Evolutionary conservation across 208 protist genomes (phyloP).

Genomic region (Leishmania braziliensis): DNA sequence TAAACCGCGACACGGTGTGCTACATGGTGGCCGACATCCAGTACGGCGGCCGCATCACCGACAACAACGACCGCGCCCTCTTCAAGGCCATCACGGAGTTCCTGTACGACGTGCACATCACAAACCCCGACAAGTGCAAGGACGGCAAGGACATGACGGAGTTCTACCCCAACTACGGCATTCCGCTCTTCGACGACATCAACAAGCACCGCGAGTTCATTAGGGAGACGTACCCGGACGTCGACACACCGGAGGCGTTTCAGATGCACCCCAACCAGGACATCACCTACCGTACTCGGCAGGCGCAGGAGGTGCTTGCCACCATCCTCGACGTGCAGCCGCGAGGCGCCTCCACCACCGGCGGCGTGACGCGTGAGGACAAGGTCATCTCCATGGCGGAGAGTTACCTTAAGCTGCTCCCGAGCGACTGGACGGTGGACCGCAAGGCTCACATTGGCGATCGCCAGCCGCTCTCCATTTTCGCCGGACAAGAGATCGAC

Average conservation of each 20-base stretch:
- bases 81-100: constrained; percentile 98
- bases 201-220: constrained; percentile 94
- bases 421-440: constrained; percentile 90
- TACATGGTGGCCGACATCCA: constrained; percentile 99
- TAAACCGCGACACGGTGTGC: constrained; percentile 93
- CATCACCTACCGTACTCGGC: constrained; percentile 93
- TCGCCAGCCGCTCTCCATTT: constrained; percentile 96
- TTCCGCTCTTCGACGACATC: constrained; percentile 94
- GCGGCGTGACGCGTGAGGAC: constrained; percentile 93
- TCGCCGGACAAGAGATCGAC: constrained; percentile 96
- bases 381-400: constrained; percentile 92
- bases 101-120: constrained; percentile 91
- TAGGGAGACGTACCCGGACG: constrained; percentile 94
- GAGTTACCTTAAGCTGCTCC: constrained; percentile 91
- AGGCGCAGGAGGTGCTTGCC: constrained; percentile 92
- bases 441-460: constrained; percentile 77
- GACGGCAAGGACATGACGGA: constrained; percentile 82
- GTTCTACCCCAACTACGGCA: constrained; percentile 87
- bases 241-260: constrained; percentile 97
- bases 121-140: constrained; percentile 88
- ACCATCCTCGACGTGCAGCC: constrained; percentile 97
- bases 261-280: constrained; percentile 98
- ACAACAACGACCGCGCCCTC: constrained; percentile 97
- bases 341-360: constrained; percentile 83
- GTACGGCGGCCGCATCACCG: constrained; percentile 99